These are phyloP conservation scores for Galerina marginata DNA, from an alignment of 768 basidiomycete genomes.

Conservation along the genomic window DNA sequence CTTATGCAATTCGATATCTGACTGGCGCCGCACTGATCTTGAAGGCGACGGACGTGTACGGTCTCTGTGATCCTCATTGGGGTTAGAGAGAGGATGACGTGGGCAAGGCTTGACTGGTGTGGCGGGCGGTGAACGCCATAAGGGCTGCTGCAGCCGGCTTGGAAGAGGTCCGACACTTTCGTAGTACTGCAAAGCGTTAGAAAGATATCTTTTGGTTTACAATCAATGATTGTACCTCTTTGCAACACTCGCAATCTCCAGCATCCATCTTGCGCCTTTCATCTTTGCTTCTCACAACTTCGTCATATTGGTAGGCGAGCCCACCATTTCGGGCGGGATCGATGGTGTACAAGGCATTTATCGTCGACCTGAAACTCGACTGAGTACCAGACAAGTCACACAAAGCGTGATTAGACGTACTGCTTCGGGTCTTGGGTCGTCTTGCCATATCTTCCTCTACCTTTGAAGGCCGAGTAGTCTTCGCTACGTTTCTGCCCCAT, in stretches of 20 bases:
- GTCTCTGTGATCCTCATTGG: background rate
- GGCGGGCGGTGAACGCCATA: constrained; percentile 71
- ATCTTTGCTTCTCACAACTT: constrained; percentile 72
- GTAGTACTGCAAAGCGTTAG: constrained; percentile 66
- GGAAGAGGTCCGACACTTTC: constrained; percentile 77
- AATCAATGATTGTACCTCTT: constrained; percentile 51
- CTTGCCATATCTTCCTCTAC: constrained; percentile 63
- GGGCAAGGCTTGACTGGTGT: constrained; percentile 38
- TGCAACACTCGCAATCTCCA: constrained; percentile 84
- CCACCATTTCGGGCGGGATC: constrained; percentile 71
- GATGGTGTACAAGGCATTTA: constrained; percentile 72
- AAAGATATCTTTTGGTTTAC: background rate
- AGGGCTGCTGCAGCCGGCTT: constrained; percentile 62
- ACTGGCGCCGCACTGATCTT: constrained; percentile 20
- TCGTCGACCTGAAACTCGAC: constrained; percentile 37
- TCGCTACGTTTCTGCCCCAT: constrained; percentile 28
- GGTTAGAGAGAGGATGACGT: constrained; percentile 21
- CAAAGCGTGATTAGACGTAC: constrained; percentile 29
- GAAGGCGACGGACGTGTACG: constrained; percentile 13
- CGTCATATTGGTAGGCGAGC: constrained; percentile 69
- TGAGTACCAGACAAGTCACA: background rate
- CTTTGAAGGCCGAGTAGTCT: constrained; percentile 59
- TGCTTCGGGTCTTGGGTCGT: constrained; percentile 17
- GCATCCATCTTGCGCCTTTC: constrained; percentile 71
- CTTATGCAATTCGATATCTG: constrained; percentile 58